Conservation (phyloP, 2,329 filamentous ascomycete genomes). For the Alternaria metachromatica region DNA sequence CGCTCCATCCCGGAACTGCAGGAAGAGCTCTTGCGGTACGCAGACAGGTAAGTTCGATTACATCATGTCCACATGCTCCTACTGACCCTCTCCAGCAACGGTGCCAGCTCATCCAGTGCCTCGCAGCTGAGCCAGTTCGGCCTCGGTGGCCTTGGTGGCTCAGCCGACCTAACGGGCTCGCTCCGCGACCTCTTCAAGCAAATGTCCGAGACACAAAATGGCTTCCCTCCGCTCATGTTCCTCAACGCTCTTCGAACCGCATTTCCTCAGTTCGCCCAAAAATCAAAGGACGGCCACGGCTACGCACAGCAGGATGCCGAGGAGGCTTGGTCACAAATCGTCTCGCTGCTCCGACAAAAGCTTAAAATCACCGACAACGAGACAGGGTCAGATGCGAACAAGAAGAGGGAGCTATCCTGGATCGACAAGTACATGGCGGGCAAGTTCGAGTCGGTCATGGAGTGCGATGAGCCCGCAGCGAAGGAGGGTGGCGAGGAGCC, state of each 20-base stretch:
- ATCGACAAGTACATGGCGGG: slow-evolving; percentile 92
- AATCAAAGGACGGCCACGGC: slow-evolving; percentile 78
- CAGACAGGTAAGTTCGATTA: slow-evolving; percentile 38
- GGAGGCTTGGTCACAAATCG: slow-evolving; percentile 96
- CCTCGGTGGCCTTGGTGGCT: slow-evolving; percentile 64
- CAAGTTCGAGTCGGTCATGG: slow-evolving; percentile 76
- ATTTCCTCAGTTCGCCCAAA: slow-evolving; percentile 94
- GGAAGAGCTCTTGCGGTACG: slow-evolving; percentile 73
- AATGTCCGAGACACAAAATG: slow-evolving; percentile 87
- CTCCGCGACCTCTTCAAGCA: slow-evolving; percentile 84
- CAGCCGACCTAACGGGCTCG: slow-evolving; percentile 75
- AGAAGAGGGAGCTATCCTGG: slow-evolving; percentile 66
- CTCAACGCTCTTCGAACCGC: slow-evolving; percentile 77
- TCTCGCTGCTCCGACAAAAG: slow-evolving; percentile 81
- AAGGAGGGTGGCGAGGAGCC: slow-evolving; percentile 76
- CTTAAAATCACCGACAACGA: slow-evolving; percentile 68
- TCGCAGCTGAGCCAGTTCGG: slow-evolving; percentile 57
- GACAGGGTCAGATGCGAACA: slow-evolving; percentile 43
- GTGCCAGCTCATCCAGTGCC: slow-evolving; percentile 40
- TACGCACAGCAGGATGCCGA: slow-evolving; percentile 99
- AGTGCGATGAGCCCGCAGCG: slow-evolving; percentile 83
- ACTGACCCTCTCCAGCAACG: slow-evolving; percentile 32
- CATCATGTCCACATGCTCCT: background rate
- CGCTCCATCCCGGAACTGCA: slow-evolving; percentile 90
- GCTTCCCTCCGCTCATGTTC: slow-evolving; percentile 84